Evolutionary conservation across 768 basidiomycete species (phyloP), one percentile per base, ranked within the genome.

Genomic region (Suillus ampliporus): DNA sequence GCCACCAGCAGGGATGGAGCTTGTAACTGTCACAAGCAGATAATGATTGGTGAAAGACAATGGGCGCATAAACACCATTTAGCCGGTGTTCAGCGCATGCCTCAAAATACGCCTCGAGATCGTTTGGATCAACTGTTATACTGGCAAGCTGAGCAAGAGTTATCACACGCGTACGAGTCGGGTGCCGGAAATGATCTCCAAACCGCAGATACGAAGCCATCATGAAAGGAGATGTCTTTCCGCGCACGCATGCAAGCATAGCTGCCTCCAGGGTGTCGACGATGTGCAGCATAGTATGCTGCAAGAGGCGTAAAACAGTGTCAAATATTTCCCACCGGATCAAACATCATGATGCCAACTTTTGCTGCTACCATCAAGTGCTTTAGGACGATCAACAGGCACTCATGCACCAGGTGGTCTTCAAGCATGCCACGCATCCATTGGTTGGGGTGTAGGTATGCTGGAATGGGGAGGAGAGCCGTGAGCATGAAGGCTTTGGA

Each of bases 151-250:
- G n/a, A n/a, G n/a, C n/a, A n/a, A n/a, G n/a, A n/a, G n/a, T n/a
- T n/a, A n/a, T n/a, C n/a, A 7, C 17, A 9, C 2, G 7, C 1
- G 67, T 74, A 23, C 68, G 58, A 11, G 71, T 62, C 26, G 37
- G 47, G 62, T 79, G 75, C 21, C 58, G 62, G 52, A 71, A 72
- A n/a, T 61, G 11, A 53, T 78, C 73, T 2, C 74, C 74, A 63
- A 78, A 75, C 44, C 75, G 58, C 43, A 71, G 64, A 51, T 72
- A 71, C 3, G 23, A 64, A 21, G 77, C 76, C 41, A 43, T 43
- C 19, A 19, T 43, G 4, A 78, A 64, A 7, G 73, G 69, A 0
- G 74, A 79, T 1, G 72, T 73, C 52, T 72, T 75, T 1, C 69
- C 71, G 2, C 17, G 6, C 5, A 43, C 21, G 3, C n/a, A 31